Conservation (phyloP, 441 rosid genomes). For the Gossypium lobatum region DNA sequence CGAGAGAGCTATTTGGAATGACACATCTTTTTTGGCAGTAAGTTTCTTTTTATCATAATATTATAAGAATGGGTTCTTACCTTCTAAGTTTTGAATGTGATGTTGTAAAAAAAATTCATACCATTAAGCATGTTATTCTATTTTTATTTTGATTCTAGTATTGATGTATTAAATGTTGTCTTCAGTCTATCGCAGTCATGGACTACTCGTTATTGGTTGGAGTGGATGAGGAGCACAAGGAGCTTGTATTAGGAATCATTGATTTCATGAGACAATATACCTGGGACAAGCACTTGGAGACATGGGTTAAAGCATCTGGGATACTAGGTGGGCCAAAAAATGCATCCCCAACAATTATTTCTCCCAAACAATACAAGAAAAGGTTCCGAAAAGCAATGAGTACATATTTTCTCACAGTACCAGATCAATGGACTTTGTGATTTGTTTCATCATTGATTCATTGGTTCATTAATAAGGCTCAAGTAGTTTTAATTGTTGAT, state of each 20-base stretch:
- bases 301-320: conserved; percentile 91
- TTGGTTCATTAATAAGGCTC: conserved; percentile 28
- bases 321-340: conserved; percentile 79
- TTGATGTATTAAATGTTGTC: neutral
- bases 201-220: conserved; percentile 95
- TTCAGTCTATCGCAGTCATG: conserved; percentile 80
- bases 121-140: neutral
- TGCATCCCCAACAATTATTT: conserved; percentile 72
- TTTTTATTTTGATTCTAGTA: neutral
- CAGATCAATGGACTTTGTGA: conserved; percentile 81
- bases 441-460: conserved; percentile 22
- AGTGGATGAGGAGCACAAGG: conserved; percentile 72
- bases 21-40: conserved; percentile 79
- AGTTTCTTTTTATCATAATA: conserved; percentile 22
- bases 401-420: conserved; percentile 80
- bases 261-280: conserved; percentile 98
- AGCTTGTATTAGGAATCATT: conserved; percentile 85
- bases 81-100: neutral
- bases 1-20: conserved; percentile 95
- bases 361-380: conserved; percentile 88
- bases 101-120: too few relatives aligned
- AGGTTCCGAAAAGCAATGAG: conserved; percentile 95
- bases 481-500: conserved; percentile 15
- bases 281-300: conserved; percentile 98
- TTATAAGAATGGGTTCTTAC: neutral